Base-by-base conservation (phyloP, 495 filamentous ascomycete genomes). In the Xylaria flabelliformis region DNA sequence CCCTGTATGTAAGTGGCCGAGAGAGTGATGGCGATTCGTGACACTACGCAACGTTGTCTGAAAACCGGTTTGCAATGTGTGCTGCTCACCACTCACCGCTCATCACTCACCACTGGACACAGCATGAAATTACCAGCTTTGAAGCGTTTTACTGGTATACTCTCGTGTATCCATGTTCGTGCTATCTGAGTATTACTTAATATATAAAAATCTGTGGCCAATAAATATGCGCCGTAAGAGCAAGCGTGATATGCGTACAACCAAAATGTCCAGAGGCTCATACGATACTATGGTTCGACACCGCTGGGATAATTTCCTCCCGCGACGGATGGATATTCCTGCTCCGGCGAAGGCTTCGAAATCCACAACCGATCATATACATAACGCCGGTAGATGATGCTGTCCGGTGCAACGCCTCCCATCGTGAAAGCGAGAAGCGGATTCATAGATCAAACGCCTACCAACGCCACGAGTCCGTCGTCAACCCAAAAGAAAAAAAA, bases 331-430 rank as follows among this genome's bases (percentile, higher is more conserved):
- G 13, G 12, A 56, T 56, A 13, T 56, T 17, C 53, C 13, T 56
- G 7, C 13, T 17, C 26, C 9, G 2, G 4, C 2, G 10, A 29
- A 29, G 26, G 4, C 10, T n/a, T 51, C 17, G 17, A 21, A 66
- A 66, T 3, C 9, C 44, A 24, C 44, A 41, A 41, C 7, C 8
- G 7, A 36, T 24, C 4, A 55, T 42, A n/a, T 56, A 24, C 8
- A 53, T 2, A 66, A 66, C 46, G 64, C 62, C 62, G 21, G 6
- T 67, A 36, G 17, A 44, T 50, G 55, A 67, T 39, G 29, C 44
- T 19, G 29, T 67, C 53, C 26, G 26, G 12, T 32, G 48, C 48
- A 36, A 53, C 39, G 46, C 64, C n/a, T 39, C 46, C 6, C 4
- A 17, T 65, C 4, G 24, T 15, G 51, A 12, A 56, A 56, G 24